phyloP scores from a whole-genome alignment of 1,139 yeast genomes.

The Blastobotrys buckinghamii region DNA sequence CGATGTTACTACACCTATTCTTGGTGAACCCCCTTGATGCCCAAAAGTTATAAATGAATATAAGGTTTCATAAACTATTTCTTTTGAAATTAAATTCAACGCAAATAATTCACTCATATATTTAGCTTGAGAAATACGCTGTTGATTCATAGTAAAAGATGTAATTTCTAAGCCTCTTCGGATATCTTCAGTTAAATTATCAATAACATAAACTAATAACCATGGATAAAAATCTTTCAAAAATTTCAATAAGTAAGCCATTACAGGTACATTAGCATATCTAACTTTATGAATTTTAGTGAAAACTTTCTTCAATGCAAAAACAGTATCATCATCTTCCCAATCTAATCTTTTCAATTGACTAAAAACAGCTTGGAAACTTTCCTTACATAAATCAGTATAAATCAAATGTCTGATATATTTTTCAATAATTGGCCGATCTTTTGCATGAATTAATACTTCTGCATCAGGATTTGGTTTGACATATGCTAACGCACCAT shows the following conservation, averaged over 20 bases:
- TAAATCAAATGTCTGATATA: conserved; percentile 33
- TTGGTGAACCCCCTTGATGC: conserved; percentile 60
- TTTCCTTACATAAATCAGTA: conserved; percentile 44
- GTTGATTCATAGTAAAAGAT: conserved; percentile 54
- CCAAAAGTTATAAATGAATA: conserved; percentile 63
- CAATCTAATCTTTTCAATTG: conserved; percentile 47
- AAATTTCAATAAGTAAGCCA: conserved; percentile 46
- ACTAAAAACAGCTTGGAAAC: conserved; percentile 35
- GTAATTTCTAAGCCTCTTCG: conserved; percentile 61
- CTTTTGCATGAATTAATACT: conserved; percentile 27
- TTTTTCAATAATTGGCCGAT: conserved; percentile 29
- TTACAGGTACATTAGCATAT: conserved; percentile 46
- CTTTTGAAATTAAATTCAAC: conserved; percentile 25
- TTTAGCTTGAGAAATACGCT: conserved; percentile 55
- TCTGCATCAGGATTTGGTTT: conserved; percentile 47
- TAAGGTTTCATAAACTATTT: conserved; percentile 48
- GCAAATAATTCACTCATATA: conserved; percentile 57
- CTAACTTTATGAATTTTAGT: conserved; percentile 56
- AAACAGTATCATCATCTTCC: conserved; percentile 38
- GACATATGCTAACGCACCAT: conserved; percentile 52
- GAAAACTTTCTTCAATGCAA: conserved; percentile 47
- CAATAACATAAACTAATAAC: conserved; percentile 47
- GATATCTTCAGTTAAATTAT: conserved; percentile 59
- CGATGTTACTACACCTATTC: conserved; percentile 38
- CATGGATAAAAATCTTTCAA: conserved; percentile 37